These are phyloP conservation scores for Mentha longifolia DNA, from an alignment of 257 asterid genomes.

Conservation along the genomic window DNA sequence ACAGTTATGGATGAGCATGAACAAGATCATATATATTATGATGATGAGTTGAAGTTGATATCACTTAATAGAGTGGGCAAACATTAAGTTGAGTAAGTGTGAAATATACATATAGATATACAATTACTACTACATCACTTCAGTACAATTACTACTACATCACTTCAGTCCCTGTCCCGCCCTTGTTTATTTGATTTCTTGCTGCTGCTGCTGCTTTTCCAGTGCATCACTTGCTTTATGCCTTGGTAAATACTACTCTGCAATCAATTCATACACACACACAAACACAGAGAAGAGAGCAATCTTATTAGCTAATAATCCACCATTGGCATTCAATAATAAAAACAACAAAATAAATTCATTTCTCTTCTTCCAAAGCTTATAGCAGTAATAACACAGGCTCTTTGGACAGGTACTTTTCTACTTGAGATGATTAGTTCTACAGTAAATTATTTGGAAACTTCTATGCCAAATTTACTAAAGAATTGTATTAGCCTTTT, in stretches of 20 bases:
- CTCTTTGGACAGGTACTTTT: too few species aligned
- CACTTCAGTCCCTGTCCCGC: too few species aligned
- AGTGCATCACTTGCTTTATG: constrained; percentile 63
- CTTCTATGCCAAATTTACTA: too few species aligned
- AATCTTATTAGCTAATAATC: background rate
- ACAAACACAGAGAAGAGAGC: background rate
- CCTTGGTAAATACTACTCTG: constrained; percentile 65
- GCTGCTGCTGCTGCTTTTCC: constrained; percentile 63
- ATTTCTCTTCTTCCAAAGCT: too few species aligned
- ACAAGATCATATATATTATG: background rate
- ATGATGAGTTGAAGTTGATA: background rate
- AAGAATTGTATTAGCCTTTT: too few species aligned
- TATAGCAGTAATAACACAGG: too few species aligned
- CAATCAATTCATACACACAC: background rate
- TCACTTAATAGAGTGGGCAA: background rate
- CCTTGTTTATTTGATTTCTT: constrained; percentile 48
- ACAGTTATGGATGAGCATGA: background rate
- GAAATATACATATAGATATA: background rate
- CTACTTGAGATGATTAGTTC: too few species aligned
- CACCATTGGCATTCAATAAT: background rate
- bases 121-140: too few species aligned
- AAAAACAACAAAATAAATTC: too few species aligned
- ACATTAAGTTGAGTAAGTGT: background rate
- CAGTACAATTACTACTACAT: too few species aligned
- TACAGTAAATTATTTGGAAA: too few species aligned